Percentiles rank a stretch among this genome's conserved stretches.
Evolutionary conservation across 768 basidiomycete species (phyloP).

Genomic region (Panellus pusillus): DNA sequence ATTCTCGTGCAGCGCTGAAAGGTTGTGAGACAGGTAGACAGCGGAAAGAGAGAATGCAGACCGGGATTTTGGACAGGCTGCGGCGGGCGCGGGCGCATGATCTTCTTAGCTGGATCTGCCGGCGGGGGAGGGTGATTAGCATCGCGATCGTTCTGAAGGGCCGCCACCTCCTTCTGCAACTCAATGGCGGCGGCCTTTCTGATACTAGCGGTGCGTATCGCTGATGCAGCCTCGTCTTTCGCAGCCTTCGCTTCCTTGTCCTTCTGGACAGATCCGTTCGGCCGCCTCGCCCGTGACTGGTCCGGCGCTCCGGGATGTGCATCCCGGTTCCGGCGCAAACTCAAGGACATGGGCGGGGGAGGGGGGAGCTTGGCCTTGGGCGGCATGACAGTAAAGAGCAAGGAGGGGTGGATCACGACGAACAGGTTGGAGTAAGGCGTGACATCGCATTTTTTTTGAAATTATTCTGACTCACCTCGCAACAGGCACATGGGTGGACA

Average conservation of each 20-base stretch:
- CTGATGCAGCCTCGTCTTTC: not conserved
- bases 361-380: too few relatives aligned
- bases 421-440: too few relatives aligned
- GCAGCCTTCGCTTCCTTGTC: not conserved
- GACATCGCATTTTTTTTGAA: too few relatives aligned
- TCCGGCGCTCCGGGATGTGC: too few relatives aligned
- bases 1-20: not conserved
- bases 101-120: not conserved
- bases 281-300: too few relatives aligned
- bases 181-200: not conserved
- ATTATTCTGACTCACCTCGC: too few relatives aligned
- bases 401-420: too few relatives aligned
- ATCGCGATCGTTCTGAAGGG: not conserved
- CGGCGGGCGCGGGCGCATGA: not conserved
- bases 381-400: too few relatives aligned
- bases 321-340: too few relatives aligned
- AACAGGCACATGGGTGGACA: too few relatives aligned
- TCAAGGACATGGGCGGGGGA: too few relatives aligned
- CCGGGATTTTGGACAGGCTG: not conserved
- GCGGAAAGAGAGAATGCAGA: not conserved
- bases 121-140: constrained; percentile 1
- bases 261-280: too few relatives aligned
- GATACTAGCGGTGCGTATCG: not conserved
- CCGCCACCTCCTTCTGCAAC: not conserved
- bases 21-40: not conserved